Conservation (phyloP, 305 asterid genomes). For the Ilex paraguariensis region DNA sequence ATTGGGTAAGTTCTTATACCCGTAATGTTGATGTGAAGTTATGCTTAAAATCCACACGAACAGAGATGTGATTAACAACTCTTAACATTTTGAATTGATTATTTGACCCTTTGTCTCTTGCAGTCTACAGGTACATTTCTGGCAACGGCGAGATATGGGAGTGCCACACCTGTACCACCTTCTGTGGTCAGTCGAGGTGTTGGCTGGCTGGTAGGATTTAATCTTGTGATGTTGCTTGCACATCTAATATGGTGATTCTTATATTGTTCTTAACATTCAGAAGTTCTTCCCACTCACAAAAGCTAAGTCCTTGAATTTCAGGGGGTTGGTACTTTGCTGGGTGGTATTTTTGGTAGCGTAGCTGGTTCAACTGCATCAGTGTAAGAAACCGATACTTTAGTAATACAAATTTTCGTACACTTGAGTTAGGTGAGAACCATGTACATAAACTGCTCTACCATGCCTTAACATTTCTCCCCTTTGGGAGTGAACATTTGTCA, state of each 20-base stretch:
- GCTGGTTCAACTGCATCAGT: constrained; percentile 59
- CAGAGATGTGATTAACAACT: too few relatives aligned
- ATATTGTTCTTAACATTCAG: neutral
- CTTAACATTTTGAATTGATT: neutral
- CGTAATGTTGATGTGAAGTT: too few relatives aligned
- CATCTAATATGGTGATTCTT: neutral
- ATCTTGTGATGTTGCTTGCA: neutral
- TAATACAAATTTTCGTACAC: neutral
- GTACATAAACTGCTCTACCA: too few relatives aligned
- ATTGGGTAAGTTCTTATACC: too few relatives aligned
- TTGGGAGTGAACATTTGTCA: too few relatives aligned
- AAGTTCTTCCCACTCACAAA: neutral
- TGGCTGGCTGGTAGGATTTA: constrained; percentile 66
- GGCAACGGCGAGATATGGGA: constrained; percentile 78
- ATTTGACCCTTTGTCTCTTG: constrained; percentile 4
- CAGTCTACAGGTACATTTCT: constrained; percentile 71
- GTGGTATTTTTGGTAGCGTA: constrained; percentile 57
- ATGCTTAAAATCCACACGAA: too few relatives aligned
- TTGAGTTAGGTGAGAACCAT: too few relatives aligned
- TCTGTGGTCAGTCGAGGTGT: constrained; percentile 70
- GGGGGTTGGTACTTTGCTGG: constrained; percentile 69
- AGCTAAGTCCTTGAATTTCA: constrained; percentile 13
- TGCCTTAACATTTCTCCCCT: too few relatives aligned
- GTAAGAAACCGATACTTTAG: constrained; percentile 33
- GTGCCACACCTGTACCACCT: constrained; percentile 84